Evolutionary conservation across 495 filamentous ascomycete genomes (phyloP), one percentile per base, ranked within the genome.

Genomic region (Xylaria castorea): DNA sequence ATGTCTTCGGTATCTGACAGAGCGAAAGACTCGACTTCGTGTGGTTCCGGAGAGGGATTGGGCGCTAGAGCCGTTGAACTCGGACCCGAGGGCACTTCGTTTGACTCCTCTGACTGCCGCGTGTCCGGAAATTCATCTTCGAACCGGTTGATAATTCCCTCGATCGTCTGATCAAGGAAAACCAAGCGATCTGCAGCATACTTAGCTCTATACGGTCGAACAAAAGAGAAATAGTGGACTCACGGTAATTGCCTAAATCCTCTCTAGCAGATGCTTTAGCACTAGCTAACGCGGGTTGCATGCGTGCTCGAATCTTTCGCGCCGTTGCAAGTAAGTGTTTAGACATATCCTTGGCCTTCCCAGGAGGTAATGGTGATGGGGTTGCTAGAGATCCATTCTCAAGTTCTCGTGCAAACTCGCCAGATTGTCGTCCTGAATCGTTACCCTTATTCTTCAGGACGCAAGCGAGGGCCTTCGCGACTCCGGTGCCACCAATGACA

Each of bases 101-200:
- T 84, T 79, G 53, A 85, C 80, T 69, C 83, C 79, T 42, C 86
- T 76, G 73, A 85, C 69, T 94, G 81, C 18, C 93, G 90, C 1
- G 92, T 95, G 77, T 98, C 96, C 14, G 96, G 96, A 76, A 94
- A 99, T 81, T 97, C 95, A 76, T 95, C 91, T 78, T 98, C 96
- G 73, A 99, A 99, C 25, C 96, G 93, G 77, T 92, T 89, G 78
- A 98, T 97, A 83, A 99, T 97, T 73, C 90, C 89, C 73, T 93
- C 88, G 8, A 99, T 88, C 1, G 96, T 98, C 65, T 92, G 86
- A 76, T 97, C 95, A 38, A 99, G 88, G 86, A 97, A 97, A 61
- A 93, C 87, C 32, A 99, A 90, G 71, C 93, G 92, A 53, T 90
- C 92, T 94, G 6, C 57, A 42, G 32, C 63, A 84, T 78, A 83